Evolutionary conservation across 768 basidiomycete genomes (phyloP).

Genomic region (Lactarius sp.): DNA sequence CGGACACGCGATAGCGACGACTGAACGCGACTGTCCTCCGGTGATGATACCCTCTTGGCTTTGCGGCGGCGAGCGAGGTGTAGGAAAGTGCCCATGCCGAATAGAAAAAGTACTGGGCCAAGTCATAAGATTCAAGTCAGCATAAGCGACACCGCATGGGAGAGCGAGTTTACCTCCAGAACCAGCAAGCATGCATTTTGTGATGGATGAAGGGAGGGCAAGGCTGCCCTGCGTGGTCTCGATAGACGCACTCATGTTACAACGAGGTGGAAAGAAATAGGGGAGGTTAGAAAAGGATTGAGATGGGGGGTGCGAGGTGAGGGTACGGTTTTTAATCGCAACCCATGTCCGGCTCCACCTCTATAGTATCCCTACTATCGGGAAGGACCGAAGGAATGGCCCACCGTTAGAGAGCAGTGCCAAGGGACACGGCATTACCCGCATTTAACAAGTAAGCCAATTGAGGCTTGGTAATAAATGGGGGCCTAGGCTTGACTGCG

Average conservation of each 20-base stretch:
- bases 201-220: neutral
- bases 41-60: neutral
- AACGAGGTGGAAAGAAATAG: neutral
- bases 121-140: neutral
- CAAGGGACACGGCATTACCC: no score
- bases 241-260: neutral
- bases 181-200: neutral
- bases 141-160: neutral
- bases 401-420: no score
- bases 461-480: no score
- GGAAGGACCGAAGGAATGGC: no score
- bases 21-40: neutral
- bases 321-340: neutral
- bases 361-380: no score
- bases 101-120: constrained; percentile 6
- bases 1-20: neutral
- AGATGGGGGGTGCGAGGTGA: neutral
- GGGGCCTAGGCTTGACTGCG: no score
- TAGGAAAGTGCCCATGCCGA: neutral
- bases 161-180: neutral
- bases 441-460: no score
- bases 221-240: neutral
- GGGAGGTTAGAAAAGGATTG: neutral
- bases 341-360: no score
- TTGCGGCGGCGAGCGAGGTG: neutral